These are phyloP conservation scores for Globisporangium alternatum DNA, from an alignment of 352 stramenopile genomes.

Conservation along the genomic window DNA sequence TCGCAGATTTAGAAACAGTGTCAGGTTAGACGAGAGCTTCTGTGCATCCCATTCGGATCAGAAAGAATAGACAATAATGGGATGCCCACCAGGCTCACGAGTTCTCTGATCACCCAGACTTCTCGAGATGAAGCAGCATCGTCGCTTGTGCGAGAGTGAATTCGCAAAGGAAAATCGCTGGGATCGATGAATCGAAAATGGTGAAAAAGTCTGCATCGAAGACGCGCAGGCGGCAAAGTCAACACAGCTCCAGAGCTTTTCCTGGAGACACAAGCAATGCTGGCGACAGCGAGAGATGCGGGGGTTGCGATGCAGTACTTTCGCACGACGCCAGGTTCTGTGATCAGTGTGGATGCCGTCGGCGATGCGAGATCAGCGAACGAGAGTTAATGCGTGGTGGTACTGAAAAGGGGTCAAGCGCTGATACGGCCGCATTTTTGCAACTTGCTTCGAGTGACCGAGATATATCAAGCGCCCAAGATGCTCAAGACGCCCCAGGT, in stretches of 20 bases:
- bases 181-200: background rate
- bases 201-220: background rate
- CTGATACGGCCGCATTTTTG: background rate
- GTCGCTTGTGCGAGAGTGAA: background rate
- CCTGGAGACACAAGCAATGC: background rate
- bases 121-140: background rate
- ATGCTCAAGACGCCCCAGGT: background rate
- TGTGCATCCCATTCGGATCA: background rate
- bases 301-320: background rate
- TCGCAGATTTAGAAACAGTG: too few species aligned
- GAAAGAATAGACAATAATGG: background rate
- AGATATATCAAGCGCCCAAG: background rate
- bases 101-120: background rate
- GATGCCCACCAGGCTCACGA: background rate
- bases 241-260: background rate
- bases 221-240: background rate
- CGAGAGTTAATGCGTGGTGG: background rate
- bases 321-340: background rate
- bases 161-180: background rate
- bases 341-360: conserved; percentile 3
- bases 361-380: background rate
- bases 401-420: background rate
- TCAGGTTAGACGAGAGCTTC: too few species aligned
- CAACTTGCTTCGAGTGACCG: background rate
- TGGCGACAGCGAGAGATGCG: background rate